These are phyloP conservation scores for Penicillium samsonianum DNA, from an alignment of 495 filamentous ascomycete species.

Conservation along the genomic window DNA sequence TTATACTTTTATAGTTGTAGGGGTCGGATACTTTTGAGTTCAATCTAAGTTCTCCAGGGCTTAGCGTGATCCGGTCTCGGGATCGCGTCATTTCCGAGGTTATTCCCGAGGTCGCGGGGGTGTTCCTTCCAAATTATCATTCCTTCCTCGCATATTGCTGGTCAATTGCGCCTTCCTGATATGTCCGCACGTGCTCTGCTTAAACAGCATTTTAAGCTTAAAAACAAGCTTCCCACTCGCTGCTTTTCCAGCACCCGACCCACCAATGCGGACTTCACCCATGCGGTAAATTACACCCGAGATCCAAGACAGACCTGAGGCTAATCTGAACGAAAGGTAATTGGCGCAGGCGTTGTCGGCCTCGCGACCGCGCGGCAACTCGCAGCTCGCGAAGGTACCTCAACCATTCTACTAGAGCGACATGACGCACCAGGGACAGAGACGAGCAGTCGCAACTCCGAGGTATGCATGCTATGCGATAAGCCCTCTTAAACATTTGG, in stretches of 20 bases:
- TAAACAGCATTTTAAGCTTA: slow-evolving; percentile 1
- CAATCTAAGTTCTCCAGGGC: too few relatives aligned
- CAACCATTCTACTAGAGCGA: slow-evolving; percentile 80
- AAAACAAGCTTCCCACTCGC: slow-evolving; percentile 25
- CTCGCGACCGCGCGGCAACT: slow-evolving; percentile 82
- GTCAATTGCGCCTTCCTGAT: slow-evolving; percentile 11
- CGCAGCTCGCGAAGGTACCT: slow-evolving; percentile 60
- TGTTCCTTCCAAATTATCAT: not conserved
- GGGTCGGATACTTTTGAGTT: not conserved
- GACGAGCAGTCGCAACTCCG: slow-evolving; percentile 90
- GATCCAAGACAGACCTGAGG: not conserved
- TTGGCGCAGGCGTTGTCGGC: slow-evolving; percentile 90
- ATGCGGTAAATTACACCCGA: slow-evolving; percentile 58
- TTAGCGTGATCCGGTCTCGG: not conserved
- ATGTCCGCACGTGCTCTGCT: slow-evolving; percentile 23
- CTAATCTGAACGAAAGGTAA: slow-evolving; percentile 54
- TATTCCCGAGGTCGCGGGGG: slow-evolving; percentile 5
- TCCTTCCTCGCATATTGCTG: slow-evolving; percentile 2
- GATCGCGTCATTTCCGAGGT: slow-evolving; percentile 8
- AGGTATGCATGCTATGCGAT: slow-evolving; percentile 48
- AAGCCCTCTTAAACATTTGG: not conserved
- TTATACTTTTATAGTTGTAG: not conserved
- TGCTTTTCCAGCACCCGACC: slow-evolving; percentile 42
- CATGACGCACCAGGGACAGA: slow-evolving; percentile 80
- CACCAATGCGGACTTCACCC: slow-evolving; percentile 70